These are phyloP conservation scores for Oryza meyeriana DNA, from an alignment of 176 grass and related monocot species.

Conservation along the genomic window DNA sequence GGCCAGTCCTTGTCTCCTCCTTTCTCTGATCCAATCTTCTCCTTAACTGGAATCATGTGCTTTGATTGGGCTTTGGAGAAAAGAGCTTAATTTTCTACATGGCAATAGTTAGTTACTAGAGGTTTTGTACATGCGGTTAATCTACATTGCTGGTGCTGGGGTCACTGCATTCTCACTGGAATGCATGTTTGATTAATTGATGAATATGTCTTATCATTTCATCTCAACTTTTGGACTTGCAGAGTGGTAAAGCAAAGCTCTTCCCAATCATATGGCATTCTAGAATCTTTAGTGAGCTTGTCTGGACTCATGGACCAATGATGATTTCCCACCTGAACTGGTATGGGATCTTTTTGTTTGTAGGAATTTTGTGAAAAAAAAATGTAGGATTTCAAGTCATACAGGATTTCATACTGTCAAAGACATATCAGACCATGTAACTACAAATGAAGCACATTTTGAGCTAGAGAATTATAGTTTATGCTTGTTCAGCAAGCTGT, in stretches of 20 bases:
- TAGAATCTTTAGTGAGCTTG: background rate
- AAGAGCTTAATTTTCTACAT: background rate
- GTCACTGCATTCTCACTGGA: conserved; percentile 40
- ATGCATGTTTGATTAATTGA: conserved; percentile 20
- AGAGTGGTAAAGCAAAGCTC: background rate
- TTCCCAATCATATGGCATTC: background rate
- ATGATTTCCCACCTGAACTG: background rate
- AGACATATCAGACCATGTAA: no score
- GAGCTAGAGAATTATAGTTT: no score
- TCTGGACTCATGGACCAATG: background rate
- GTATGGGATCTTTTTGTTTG: background rate
- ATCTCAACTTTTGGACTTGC: background rate
- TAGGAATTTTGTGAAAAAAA: background rate
- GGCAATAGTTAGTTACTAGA: background rate
- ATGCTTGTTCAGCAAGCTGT: no score
- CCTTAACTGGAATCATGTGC: conserved; percentile 13
- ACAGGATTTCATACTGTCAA: no score
- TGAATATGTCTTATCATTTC: background rate
- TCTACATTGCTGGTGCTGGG: background rate
- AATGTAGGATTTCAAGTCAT: background rate
- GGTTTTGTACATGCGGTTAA: conserved; percentile 22
- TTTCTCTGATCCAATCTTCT: background rate
- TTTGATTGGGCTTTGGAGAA: background rate
- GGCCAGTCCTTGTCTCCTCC: conserved; percentile 2
- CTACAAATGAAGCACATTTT: no score